Base-by-base conservation (phyloP, 768 basidiomycete species). In the Hygrocybe punicea region DNA sequence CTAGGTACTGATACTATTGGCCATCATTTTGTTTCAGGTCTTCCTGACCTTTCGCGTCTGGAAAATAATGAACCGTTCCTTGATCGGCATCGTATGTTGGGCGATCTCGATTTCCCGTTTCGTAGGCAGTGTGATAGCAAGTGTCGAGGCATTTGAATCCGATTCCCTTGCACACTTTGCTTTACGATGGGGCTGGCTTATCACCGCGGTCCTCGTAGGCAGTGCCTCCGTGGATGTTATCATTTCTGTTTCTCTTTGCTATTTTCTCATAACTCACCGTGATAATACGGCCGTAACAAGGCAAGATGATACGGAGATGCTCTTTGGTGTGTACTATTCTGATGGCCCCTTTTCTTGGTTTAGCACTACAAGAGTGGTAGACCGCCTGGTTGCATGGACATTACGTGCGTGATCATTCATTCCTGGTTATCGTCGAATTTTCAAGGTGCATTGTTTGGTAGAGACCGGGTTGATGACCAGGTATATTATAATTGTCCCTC, bases 141-240 rank as follows among this genome's bases (percentile, higher is more conserved):
- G 42, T 39, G 16, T 37, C 33, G 48, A 47, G 39, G 7, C 49
- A 39, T 47, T 35, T 51, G 39, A 35, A 42, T 19, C 14, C 16
- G 16, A 6, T 42, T 16, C 39, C 16, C 4, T 42, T 11, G 3
- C 39, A 4, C 16, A 42, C 4, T 14, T 42, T 19, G 39, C 14
- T 16, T 4, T 14, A 4, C 39, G 11, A 14, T 42, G 19, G 14
- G 14, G 16, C 14, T 19, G 39, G 39, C 19, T 19, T 16, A 14
- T 57, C 23, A 39, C 56, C 9, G 39, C 40, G 1, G 24, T 23
- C 17, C 42, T 57, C 33, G 56, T 47, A 2, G 56, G 21, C 24
- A 49, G 56, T 11, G 56, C 56, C 33, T 44, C 47, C 19, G 48
- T 57, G 16, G 56, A 57, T 51, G 50, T 57, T 8, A 51, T 57